Percentiles rank a stretch among this genome's conserved stretches.
Conservation (phyloP, 176 grass and related monocot genomes). For the Canna indica region DNA sequence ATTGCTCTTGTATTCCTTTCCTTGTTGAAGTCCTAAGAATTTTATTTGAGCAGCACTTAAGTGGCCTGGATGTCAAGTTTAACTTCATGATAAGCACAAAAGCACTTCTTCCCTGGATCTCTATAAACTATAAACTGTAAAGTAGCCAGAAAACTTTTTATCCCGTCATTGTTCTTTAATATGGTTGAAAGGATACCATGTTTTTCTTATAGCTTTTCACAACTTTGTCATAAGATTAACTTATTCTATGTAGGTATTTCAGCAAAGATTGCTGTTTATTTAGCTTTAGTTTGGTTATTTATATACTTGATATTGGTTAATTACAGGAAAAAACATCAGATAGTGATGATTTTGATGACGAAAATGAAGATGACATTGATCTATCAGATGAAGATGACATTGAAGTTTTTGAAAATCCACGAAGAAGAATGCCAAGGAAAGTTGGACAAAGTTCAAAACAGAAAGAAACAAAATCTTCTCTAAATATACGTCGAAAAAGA, state of each 20-base stretch:
- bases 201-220: too few relatives aligned
- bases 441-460: conserved; percentile 40
- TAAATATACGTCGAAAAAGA: conserved; percentile 45
- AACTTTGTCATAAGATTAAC: background rate
- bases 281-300: background rate
- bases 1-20: background rate
- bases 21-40: background rate
- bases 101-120: too few relatives aligned
- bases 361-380: conserved; percentile 50
- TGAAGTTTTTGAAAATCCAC: conserved; percentile 53
- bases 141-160: too few relatives aligned
- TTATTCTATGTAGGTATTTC: background rate
- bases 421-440: conserved; percentile 48
- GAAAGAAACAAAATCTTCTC: conserved; percentile 45
- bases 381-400: conserved; percentile 65
- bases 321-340: conserved; percentile 59
- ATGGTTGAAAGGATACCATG: too few relatives aligned
- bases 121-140: too few relatives aligned
- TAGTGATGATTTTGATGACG: conserved; percentile 64
- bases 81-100: too few relatives aligned
- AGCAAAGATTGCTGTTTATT: background rate
- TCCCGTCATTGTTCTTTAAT: too few relatives aligned
- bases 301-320: background rate
- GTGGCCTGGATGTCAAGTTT: too few relatives aligned
- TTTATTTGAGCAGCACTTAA: background rate